Percentiles rank a stretch among this genome's conserved stretches.
These are phyloP conservation scores for Alternaria atra DNA, from an alignment of 2,329 filamentous ascomycete species.

Conservation along the genomic window DNA sequence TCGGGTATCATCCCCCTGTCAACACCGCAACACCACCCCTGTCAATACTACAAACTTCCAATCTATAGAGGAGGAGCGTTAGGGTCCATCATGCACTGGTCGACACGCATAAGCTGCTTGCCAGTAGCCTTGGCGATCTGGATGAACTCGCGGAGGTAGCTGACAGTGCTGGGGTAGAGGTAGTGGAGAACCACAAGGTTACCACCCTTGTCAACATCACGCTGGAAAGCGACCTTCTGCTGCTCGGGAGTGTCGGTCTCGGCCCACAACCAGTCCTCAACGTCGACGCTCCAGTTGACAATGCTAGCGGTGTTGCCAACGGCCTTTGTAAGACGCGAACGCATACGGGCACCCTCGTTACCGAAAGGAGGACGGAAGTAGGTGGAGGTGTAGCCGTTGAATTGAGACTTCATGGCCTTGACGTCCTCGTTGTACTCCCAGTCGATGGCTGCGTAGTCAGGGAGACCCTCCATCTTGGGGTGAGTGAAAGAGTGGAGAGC, in stretches of 20 bases:
- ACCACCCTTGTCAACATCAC: slow-evolving; percentile 69
- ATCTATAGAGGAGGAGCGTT: slow-evolving; percentile 56
- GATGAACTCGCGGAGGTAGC: slow-evolving; percentile 72
- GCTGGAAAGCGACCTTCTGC: slow-evolving; percentile 71
- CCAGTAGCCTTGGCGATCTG: slow-evolving; percentile 69
- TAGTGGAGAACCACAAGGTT: slow-evolving; percentile 75
- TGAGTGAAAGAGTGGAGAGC: slow-evolving; percentile 75
- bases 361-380: slow-evolving; percentile 78
- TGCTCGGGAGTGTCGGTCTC: slow-evolving; percentile 69
- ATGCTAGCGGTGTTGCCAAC: slow-evolving; percentile 62
- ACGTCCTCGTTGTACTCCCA: slow-evolving; percentile 70
- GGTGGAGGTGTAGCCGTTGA: slow-evolving; percentile 46
- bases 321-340: slow-evolving; percentile 66
- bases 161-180: slow-evolving; percentile 70
- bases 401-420: slow-evolving; percentile 54
- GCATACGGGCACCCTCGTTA: slow-evolving; percentile 71
- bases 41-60: not conserved
- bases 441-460: slow-evolving; percentile 63
- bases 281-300: slow-evolving; percentile 74
- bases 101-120: slow-evolving; percentile 71
- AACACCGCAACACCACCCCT: not conserved
- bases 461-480: slow-evolving; percentile 70
- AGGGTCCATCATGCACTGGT: slow-evolving; percentile 72
- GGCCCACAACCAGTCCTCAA: slow-evolving; percentile 77
- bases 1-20: not conserved